phyloP scores from a whole-genome alignment of 2,329 filamentous ascomycete genomes.

The Grosmannia penicillata region DNA sequence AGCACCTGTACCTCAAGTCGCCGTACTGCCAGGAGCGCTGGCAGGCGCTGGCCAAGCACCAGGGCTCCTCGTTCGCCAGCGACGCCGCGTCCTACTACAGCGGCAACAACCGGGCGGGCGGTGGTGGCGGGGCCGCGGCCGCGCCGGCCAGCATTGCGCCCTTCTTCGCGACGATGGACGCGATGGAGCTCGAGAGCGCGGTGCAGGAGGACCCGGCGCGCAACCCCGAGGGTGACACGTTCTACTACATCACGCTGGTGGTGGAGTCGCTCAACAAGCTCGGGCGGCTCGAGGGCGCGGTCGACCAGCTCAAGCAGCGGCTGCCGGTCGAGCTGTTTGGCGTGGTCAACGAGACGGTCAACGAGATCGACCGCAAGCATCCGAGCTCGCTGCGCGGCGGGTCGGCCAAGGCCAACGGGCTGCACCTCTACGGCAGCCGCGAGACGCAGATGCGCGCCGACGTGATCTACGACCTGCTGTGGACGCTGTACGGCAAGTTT shows the following conservation, averaged over 20 bases:
- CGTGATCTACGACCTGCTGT: slow-evolving; percentile 81
- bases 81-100: background rate
- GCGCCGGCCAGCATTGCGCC: slow-evolving; percentile 23
- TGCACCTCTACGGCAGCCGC: slow-evolving; percentile 49
- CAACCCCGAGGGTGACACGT: slow-evolving; percentile 91
- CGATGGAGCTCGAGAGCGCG: slow-evolving; percentile 42
- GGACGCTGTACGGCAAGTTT: slow-evolving; percentile 89
- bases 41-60: slow-evolving; percentile 64
- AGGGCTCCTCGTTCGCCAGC: slow-evolving; percentile 26
- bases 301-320: slow-evolving; percentile 83
- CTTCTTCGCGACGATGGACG: slow-evolving; percentile 45
- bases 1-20: slow-evolving; percentile 93
- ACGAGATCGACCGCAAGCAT: slow-evolving; percentile 83
- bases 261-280: slow-evolving; percentile 85
- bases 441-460: slow-evolving; percentile 66
- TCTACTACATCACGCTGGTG: slow-evolving; percentile 78
- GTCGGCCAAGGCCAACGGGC: slow-evolving; percentile 6
- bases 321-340: slow-evolving; percentile 87
- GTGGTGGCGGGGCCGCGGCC: background rate
- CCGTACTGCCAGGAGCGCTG: slow-evolving; percentile 94
- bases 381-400: slow-evolving; percentile 51
- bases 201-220: slow-evolving; percentile 78
- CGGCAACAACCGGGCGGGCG: too few species aligned
- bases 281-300: slow-evolving; percentile 67
- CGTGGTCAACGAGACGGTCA: slow-evolving; percentile 88